These are phyloP conservation scores for Cordyceps tenuipes DNA, from an alignment of 2,329 filamentous ascomycete genomes.

Conservation along the genomic window DNA sequence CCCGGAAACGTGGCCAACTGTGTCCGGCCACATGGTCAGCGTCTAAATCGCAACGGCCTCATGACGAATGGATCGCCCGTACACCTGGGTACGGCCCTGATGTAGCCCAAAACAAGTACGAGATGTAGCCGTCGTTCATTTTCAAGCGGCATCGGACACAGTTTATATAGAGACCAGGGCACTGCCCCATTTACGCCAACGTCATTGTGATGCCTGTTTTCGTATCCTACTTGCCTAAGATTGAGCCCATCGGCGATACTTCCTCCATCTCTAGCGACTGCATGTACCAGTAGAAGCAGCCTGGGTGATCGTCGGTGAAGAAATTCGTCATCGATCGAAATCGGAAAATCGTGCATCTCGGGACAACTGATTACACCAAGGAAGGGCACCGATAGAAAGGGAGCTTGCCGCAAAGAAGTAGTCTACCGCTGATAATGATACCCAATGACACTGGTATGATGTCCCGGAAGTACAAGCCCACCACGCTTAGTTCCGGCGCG, in stretches of 20 bases:
- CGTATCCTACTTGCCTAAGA: not conserved
- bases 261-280: not conserved
- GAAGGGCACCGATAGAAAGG: not conserved
- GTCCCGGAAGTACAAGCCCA: conserved; percentile 29
- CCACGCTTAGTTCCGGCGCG: not conserved
- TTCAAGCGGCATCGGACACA: not conserved
- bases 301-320: not conserved
- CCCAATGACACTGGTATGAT: conserved; percentile 42
- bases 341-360: not conserved
- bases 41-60: not conserved
- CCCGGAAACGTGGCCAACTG: not conserved
- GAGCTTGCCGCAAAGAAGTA: conserved; percentile 26
- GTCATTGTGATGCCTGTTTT: not conserved
- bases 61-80: conserved; percentile 7
- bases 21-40: not conserved
- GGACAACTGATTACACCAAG: not conserved
- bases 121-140: not conserved
- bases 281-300: not conserved
- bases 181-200: not conserved
- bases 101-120: not conserved
- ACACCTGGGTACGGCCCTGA: not conserved
- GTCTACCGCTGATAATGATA: conserved; percentile 41
- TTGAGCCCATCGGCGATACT: not conserved
- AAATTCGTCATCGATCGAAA: not conserved
- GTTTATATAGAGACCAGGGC: not conserved